Percentiles rank a stretch among this genome's conserved stretches.
phyloP scores from a whole-genome alignment of 768 basidiomycete genomes.

The Agaricus sinodeliciosus region DNA sequence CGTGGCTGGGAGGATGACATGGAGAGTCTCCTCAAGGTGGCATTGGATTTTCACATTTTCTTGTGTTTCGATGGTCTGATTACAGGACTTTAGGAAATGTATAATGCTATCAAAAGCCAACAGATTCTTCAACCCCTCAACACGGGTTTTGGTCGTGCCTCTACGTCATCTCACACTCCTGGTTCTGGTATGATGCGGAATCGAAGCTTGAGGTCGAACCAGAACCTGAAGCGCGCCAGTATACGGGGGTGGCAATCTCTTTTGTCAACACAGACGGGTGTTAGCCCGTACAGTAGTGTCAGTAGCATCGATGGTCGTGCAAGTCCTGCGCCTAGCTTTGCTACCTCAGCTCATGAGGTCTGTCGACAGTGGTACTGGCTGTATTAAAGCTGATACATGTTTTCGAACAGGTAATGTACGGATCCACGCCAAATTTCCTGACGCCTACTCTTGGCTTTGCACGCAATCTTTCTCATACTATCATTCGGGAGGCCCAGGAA shows the following conservation, averaged over 20 bases:
- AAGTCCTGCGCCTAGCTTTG: constrained; percentile 94
- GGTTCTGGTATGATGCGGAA: constrained; percentile 50
- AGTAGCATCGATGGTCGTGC: constrained; percentile 80
- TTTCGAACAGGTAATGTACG: constrained; percentile 44
- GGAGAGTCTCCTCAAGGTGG: constrained; percentile 79
- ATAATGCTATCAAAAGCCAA: constrained; percentile 82
- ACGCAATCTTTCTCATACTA: constrained; percentile 91
- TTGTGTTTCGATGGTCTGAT: background rate
- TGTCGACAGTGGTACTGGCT: constrained; percentile 10
- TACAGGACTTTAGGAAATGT: constrained; percentile 69
- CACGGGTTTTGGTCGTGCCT: constrained; percentile 37
- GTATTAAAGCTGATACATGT: background rate
- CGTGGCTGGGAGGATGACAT: constrained; percentile 83
- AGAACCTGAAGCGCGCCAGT: constrained; percentile 83
- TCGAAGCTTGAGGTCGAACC: constrained; percentile 58
- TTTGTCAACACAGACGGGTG: constrained; percentile 53
- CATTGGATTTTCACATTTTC: background rate
- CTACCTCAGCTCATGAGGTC: constrained; percentile 84
- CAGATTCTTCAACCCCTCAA: constrained; percentile 82
- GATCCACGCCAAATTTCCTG: constrained; percentile 62
- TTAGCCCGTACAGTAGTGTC: constrained; percentile 80
- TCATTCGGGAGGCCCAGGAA: constrained; percentile 92
- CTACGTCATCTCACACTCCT: constrained; percentile 54
- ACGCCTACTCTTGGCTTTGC: constrained; percentile 93
- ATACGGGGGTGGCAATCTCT: constrained; percentile 85